Evolutionary conservation across 257 asterid species (phyloP).

Genomic region (Penstemon barbatus): DNA sequence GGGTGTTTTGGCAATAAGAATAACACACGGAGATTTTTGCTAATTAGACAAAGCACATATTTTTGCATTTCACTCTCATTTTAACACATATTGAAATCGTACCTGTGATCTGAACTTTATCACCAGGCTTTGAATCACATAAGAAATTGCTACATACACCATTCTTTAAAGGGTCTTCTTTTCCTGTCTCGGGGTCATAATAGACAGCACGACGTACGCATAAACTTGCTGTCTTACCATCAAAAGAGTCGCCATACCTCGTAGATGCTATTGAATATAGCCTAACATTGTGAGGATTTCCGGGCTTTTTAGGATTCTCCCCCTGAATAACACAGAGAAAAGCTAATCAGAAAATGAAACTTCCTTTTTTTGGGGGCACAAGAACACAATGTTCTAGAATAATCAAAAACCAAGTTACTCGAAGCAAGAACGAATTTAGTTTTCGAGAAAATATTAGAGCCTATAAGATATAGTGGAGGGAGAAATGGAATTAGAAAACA

Average conservation of each 20-base stretch:
- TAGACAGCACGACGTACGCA: constrained; percentile 93
- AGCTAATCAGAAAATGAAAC: too few relatives aligned
- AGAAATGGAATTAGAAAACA: constrained; percentile 31
- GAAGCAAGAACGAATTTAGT: not conserved
- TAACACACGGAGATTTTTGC: too few relatives aligned
- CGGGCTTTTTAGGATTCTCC: constrained; percentile 93
- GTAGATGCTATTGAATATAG: constrained; percentile 91
- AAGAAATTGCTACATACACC: constrained; percentile 91
- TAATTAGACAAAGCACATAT: too few relatives aligned
- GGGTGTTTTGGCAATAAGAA: too few relatives aligned
- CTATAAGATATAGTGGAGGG: not conserved
- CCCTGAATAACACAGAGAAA: constrained; percentile 49
- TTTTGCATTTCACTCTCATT: not conserved
- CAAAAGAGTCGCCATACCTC: constrained; percentile 84
- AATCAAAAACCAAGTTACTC: constrained; percentile 1
- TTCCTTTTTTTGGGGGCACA: too few relatives aligned
- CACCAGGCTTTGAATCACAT: constrained; percentile 91
- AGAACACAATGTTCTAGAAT: not conserved
- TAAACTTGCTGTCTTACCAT: constrained; percentile 85
- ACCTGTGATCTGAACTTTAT: constrained; percentile 83
- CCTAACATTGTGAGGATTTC: constrained; percentile 82
- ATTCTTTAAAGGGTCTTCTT: constrained; percentile 81
- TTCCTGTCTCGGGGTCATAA: constrained; percentile 87
- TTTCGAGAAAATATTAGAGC: not conserved
- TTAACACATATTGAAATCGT: constrained; percentile 18